These are phyloP conservation scores for Gaeumannomyces sp. DNA, from an alignment of 2,329 filamentous ascomycete species.

Conservation along the genomic window DNA sequence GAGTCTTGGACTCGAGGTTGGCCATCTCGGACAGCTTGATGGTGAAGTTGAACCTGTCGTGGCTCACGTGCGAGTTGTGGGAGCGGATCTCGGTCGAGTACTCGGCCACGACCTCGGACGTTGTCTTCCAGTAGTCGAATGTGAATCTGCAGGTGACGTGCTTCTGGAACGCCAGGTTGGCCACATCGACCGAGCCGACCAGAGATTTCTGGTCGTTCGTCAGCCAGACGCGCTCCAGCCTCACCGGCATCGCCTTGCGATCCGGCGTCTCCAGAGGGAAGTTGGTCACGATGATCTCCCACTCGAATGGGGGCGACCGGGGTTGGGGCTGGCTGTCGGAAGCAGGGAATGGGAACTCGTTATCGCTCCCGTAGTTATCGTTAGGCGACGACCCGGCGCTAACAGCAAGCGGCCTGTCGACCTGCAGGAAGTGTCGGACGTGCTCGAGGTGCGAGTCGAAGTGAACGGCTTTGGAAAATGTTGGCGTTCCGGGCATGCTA, in stretches of 20 bases:
- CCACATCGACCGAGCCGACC: constrained; percentile 75
- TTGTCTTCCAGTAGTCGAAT: constrained; percentile 97
- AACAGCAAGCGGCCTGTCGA: constrained; percentile 91
- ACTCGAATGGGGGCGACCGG: constrained; percentile 59
- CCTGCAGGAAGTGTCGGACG: constrained; percentile 89
- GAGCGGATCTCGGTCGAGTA: constrained; percentile 70
- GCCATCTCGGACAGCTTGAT: constrained; percentile 89
- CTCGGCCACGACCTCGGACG: constrained; percentile 87
- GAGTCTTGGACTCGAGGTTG: constrained; percentile 85
- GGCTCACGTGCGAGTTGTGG: constrained; percentile 48
- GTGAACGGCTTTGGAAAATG: constrained; percentile 95
- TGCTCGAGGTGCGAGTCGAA: constrained; percentile 97
- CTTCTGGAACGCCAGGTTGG: constrained; percentile 88
- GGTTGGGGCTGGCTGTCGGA: constrained; percentile 17
- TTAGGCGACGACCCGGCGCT: constrained; percentile 90
- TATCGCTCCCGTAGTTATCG: constrained; percentile 80
- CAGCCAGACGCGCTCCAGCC: constrained; percentile 79
- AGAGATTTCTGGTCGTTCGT: constrained; percentile 83
- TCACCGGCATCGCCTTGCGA: constrained; percentile 61
- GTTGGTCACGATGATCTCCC: constrained; percentile 81
- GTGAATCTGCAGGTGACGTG: constrained; percentile 88
- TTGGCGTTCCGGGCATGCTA: constrained; percentile 95
- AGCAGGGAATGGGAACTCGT: constrained; percentile 76
- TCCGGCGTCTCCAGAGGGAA: constrained; percentile 65
- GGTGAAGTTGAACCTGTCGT: constrained; percentile 88